Evolutionary conservation across 2,329 filamentous ascomycete genomes (phyloP), one percentile per base, ranked within the genome.

Genomic region (Pyricularia pennisetigena): DNA sequence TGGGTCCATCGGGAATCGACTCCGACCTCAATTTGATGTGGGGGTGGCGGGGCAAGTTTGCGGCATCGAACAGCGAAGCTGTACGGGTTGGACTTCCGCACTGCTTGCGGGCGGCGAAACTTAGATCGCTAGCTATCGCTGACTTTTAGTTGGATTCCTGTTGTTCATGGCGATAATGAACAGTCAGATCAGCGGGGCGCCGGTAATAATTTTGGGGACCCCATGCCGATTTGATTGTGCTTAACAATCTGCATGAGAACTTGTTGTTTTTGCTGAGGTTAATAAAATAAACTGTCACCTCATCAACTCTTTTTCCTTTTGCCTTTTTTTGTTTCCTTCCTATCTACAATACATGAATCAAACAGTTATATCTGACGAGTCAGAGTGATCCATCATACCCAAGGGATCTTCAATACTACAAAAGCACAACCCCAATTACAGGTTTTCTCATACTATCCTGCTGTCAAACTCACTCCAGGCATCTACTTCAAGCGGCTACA

Each of bases 1-100:
- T 26, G 57, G 57, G 57, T 61, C 57, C 57, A 61, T 61, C 57
- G 57, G 57, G 57, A 61, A 61, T 61, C 57, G 57, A 61, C 57
- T 61, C 57, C 57, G 57, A 26, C 57, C 57, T 24, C 57, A 61
- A 26, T 8, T 26, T 23, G 10, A 26, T 61, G 57, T 61, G 57
- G 57, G 57, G 57, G 20, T 61, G 57, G 57, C 57, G 57, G 57
- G 57, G 57, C 57, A 61, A 26, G 57, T 26, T 26, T 10, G 23
- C 57, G 57, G 57, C 57, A 61, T 61, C 57, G 23, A 23, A 61
- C 57, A 26, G 57, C 57, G 57, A 61, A 61, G 57, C 23, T 26
- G 23, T 9, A 20, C 57, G 57, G 57, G 57, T 61, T 61, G 16
- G 57, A 61, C 57, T 61, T 61, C 57, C 57, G 23, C 20, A 20